Percentiles rank a stretch among this genome's conserved stretches.
phyloP scores from a whole-genome alignment of 129 eudicot species.

The Lonicera japonica region DNA sequence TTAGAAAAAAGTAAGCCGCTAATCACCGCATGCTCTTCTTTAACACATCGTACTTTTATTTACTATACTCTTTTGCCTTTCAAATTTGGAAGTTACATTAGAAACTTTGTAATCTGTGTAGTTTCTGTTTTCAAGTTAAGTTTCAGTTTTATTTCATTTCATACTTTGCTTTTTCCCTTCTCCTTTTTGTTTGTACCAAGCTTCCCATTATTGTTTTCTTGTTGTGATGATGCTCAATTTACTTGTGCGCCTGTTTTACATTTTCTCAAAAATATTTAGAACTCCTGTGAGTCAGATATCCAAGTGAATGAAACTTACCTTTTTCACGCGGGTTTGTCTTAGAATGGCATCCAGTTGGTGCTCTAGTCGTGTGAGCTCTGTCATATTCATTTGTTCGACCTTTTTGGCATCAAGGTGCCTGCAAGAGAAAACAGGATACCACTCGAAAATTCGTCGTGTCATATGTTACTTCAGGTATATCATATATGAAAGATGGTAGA shows the following conservation, averaged over 20 bases:
- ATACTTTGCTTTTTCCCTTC: too few species aligned
- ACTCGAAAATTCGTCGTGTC: background rate
- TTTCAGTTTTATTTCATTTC: too few species aligned
- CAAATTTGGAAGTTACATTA: too few species aligned
- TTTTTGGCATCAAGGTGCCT: constrained; percentile 7
- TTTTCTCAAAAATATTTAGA: too few species aligned
- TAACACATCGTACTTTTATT: too few species aligned
- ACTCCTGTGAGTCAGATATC: background rate
- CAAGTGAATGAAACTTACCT: constrained; percentile 7
- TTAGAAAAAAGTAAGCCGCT: background rate
- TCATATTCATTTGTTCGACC: constrained; percentile 5
- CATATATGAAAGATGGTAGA: background rate
- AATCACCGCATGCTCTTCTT: too few species aligned
- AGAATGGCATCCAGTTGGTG: constrained; percentile 10
- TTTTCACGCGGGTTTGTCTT: constrained; percentile 6
- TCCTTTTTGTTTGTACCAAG: background rate
- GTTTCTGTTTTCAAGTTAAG: background rate
- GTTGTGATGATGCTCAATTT: background rate
- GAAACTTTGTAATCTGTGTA: too few species aligned
- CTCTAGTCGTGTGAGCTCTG: constrained; percentile 7
- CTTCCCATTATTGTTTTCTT: background rate
- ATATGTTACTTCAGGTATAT: background rate
- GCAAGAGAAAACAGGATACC: background rate
- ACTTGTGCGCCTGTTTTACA: background rate
- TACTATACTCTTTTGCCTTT: too few species aligned